Evolutionary conservation across 2,329 filamentous ascomycete species (phyloP), one percentile per base, ranked within the genome.

Genomic region (Zarea fungicola): DNA sequence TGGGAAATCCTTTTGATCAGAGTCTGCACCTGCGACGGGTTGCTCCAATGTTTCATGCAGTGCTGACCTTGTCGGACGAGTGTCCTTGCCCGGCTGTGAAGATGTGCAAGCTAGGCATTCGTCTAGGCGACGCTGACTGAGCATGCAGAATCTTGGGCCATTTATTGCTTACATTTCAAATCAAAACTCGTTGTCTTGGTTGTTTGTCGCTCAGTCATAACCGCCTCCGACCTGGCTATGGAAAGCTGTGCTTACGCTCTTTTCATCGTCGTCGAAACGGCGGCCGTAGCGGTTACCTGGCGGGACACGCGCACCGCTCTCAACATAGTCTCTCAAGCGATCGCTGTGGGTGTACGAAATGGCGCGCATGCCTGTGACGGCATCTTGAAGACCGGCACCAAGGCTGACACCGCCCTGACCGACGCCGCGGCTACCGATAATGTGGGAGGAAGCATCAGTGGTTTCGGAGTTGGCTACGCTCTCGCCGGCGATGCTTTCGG

Each of bases 181-280:
- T 18, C 13, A 18, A 13, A 18, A 23, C 42, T 23, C 37, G 23
- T 22, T 11, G 7, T 8, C 36, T 29, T 14, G n/a, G 9, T 11
- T 21, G 26, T 10, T 16, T n/a, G 31, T 19, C 21, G 16, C 62
- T 77, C 74, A 77, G 62, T 78, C 75, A 56, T 76, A 78, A 52
- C 75, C 74, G 18, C 77, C 74, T 54, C 89, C 90, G 57, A 96
- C 83, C 69, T 97, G 93, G 72, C 90, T 96, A 53, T 92, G 91
- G 71, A 97, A 99, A 42, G 91, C 91, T 45, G 93, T 97, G 62
- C 89, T 96, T 61, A 97, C 83, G 68, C 92, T 97, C 70, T 93
- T 89, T 61, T 93, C 89, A 64, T 97, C 93, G 57, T 99, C 93
- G 58, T 99, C 93, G 54, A 85, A 82, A 45, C 75, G 76, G 59